Conservation (phyloP, 495 filamentous ascomycete species). For the Aspergillus sparsus region DNA sequence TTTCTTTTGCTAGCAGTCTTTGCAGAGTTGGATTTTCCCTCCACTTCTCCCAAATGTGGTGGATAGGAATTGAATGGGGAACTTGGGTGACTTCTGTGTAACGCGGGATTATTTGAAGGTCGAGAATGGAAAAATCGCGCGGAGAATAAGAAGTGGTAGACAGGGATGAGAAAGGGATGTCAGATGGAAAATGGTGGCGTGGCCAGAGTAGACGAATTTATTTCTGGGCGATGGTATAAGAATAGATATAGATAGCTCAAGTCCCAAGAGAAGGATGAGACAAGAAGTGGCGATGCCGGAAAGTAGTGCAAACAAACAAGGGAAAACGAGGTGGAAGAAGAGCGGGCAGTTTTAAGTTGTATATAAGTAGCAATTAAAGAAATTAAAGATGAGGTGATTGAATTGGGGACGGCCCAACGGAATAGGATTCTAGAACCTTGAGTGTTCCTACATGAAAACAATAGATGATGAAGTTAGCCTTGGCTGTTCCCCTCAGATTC, state of each 20-base stretch:
- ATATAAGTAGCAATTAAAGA: conserved; percentile 5
- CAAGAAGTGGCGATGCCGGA: not conserved
- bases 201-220: not conserved
- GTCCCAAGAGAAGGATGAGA: conserved; percentile 4
- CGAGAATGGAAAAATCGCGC: conserved; percentile 19
- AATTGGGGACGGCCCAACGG: not conserved
- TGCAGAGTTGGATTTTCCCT: not conserved
- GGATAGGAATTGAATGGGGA: not conserved
- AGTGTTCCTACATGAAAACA: conserved; percentile 12
- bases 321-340: not conserved
- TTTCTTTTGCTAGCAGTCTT: no score
- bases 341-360: not conserved
- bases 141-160: conserved; percentile 17
- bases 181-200: not conserved
- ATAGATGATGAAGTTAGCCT: conserved; percentile 15
- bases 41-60: not conserved
- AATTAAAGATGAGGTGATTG: conserved; percentile 7
- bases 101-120: conserved; percentile 26
- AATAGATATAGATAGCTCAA: not conserved
- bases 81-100: not conserved
- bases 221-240: conserved; percentile 9
- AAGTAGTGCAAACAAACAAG: conserved; percentile 15
- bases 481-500: conserved; percentile 10
- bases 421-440: conserved; percentile 20
- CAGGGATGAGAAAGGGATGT: conserved; percentile 17